Percentiles rank a stretch among this genome's conserved stretches.
Evolutionary conservation across 169 alveolate genomes (phyloP).

Genomic region (Besnoitia besnoiti): DNA sequence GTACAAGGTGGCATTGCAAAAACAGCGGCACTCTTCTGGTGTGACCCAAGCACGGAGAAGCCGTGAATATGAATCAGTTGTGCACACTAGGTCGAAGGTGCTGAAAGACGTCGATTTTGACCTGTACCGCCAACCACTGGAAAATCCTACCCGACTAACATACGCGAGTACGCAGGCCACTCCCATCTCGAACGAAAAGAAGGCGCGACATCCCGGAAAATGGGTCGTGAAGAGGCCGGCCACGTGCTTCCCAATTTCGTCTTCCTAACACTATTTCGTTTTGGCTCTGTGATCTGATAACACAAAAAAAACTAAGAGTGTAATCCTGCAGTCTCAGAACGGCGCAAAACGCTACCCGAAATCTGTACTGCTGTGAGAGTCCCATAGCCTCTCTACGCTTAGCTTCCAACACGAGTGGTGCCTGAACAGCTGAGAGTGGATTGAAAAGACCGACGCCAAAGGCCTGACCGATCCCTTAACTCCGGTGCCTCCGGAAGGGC

Average conservation of each 20-base stretch:
- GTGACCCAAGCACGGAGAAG: background rate
- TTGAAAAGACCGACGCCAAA: too few relatives aligned
- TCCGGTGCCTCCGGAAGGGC: too few relatives aligned
- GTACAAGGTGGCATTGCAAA: background rate
- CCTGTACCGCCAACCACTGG: conserved; percentile 16
- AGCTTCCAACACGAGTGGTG: too few relatives aligned
- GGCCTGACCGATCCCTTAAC: too few relatives aligned
- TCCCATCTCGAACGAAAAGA: background rate
- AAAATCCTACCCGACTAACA: background rate
- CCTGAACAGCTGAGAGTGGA: too few relatives aligned
- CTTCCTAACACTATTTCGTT: background rate
- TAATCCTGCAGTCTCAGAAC: too few relatives aligned
- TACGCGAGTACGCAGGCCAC: background rate
- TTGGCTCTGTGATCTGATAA: too few relatives aligned
- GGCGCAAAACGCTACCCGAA: too few relatives aligned
- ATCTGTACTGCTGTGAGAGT: too few relatives aligned
- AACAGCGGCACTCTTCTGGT: background rate
- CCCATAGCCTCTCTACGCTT: too few relatives aligned
- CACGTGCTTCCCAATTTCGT: background rate
- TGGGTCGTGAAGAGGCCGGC: background rate
- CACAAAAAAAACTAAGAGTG: too few relatives aligned
- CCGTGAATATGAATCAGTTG: background rate
- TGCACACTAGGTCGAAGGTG: background rate
- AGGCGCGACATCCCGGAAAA: background rate
- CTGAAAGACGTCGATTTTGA: background rate